Conservation (phyloP, 805 yeast species). For the Zygoascus bituminiphila region DNA sequence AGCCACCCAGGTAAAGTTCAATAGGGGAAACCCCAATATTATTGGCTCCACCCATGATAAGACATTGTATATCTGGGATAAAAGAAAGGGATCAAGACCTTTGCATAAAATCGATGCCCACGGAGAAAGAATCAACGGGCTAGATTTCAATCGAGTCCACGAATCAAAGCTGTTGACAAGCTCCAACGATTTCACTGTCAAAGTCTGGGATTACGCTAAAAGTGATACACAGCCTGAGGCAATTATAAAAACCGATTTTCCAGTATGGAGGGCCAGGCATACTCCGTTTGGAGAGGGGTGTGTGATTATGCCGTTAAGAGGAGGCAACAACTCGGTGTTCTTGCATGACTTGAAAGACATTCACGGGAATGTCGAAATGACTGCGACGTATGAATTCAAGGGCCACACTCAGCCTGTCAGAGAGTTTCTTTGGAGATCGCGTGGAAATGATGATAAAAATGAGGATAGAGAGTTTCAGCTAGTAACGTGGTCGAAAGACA, state of each 20-base stretch:
- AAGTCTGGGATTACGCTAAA: conserved; percentile 57
- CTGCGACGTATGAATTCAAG: conserved; percentile 53
- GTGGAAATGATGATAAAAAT: conserved; percentile 39
- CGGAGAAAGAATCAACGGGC: conserved; percentile 76
- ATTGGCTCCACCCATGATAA: conserved; percentile 84
- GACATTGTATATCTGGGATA: conserved; percentile 79
- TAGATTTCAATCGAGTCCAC: conserved; percentile 64
- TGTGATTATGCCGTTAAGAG: conserved; percentile 83
- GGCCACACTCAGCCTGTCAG: conserved; percentile 82
- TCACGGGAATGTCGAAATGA: conserved; percentile 31
- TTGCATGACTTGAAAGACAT: conserved; percentile 41
- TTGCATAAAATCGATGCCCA: conserved; percentile 65
- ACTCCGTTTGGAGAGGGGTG: conserved; percentile 86
- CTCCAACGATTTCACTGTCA: conserved; percentile 78
- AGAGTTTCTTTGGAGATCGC: conserved; percentile 81
- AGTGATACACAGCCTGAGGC: conserved; percentile 39
- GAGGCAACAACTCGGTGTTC: conserved; percentile 62
- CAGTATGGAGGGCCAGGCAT: conserved; percentile 81
- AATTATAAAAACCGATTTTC: conserved; percentile 65
- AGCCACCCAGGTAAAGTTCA: conserved; percentile 95
- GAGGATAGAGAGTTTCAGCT: conserved; percentile 81
- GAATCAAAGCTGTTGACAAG: conserved; percentile 64
- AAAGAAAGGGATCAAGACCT: conserved; percentile 73
- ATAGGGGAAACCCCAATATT: conserved; percentile 60
- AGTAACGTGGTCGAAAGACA: conserved; percentile 90